Conservation (phyloP, 2,329 filamentous ascomycete genomes). For the Fonsecaea monophora region DNA sequence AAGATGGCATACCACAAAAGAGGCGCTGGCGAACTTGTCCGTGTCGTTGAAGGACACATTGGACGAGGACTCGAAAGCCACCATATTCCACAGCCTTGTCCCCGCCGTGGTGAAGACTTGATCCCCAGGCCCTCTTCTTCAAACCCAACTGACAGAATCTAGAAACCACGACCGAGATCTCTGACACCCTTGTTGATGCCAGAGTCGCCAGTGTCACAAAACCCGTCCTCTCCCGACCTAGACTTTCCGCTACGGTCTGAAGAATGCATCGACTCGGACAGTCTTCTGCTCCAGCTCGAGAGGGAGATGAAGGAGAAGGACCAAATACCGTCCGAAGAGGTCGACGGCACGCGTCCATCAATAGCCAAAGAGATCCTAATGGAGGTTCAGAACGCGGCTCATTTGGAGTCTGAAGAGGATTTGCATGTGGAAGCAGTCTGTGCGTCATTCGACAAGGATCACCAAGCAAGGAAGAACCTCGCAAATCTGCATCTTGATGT, state of each 20-base stretch:
- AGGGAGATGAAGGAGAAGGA: slow-evolving; percentile 18
- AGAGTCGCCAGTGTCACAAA: slow-evolving; percentile 1
- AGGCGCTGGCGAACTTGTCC: slow-evolving; percentile 25
- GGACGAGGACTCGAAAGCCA: slow-evolving; percentile 13
- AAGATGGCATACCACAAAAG: slow-evolving; percentile 30
- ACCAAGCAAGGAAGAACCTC: neutral
- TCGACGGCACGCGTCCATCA: neutral
- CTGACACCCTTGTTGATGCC: slow-evolving; percentile 13
- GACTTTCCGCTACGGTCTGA: slow-evolving; percentile 5
- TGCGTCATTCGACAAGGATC: neutral
- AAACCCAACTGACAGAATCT: slow-evolving; percentile 3
- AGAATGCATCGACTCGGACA: slow-evolving; percentile 17
- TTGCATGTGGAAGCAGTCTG: neutral
- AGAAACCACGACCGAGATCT: slow-evolving; percentile 17
- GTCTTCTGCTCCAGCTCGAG: slow-evolving; percentile 17
- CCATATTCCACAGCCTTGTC: slow-evolving; percentile 5
- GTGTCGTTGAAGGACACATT: neutral
- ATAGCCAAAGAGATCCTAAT: neutral
- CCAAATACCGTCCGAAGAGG: slow-evolving; percentile 1
- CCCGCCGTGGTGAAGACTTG: neutral
- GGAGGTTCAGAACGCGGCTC: neutral
- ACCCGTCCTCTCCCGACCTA: slow-evolving; percentile 12
- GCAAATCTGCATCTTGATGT: slow-evolving; percentile 5
- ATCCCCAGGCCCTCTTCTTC: neutral
- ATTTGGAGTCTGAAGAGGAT: neutral